These are phyloP conservation scores for Fonsecaea erecta DNA, from an alignment of 2,329 filamentous ascomycete genomes.

Conservation along the genomic window DNA sequence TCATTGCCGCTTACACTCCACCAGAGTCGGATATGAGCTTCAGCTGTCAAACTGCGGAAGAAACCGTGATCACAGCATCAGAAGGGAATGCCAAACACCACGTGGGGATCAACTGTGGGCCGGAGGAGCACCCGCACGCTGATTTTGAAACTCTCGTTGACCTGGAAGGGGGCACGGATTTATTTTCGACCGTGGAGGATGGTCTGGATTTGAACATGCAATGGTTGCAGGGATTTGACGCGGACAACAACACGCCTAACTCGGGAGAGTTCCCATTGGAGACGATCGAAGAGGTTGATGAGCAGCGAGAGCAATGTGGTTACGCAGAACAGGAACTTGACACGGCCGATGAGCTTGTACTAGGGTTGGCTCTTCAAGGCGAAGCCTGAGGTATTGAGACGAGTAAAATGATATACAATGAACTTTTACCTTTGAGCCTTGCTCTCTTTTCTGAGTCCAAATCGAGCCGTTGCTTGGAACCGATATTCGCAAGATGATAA, in stretches of 20 bases:
- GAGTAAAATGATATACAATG: not conserved
- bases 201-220: constrained; percentile 32
- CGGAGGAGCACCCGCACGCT: constrained; percentile 43
- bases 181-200: constrained; percentile 25
- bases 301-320: constrained; percentile 7
- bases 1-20: constrained; percentile 31
- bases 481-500: not conserved
- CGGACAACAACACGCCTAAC: constrained; percentile 16
- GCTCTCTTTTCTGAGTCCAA: not conserved
- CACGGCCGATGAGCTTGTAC: constrained; percentile 18
- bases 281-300: constrained; percentile 12
- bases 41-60: constrained; percentile 27
- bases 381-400: constrained; percentile 1
- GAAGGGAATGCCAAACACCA: constrained; percentile 19
- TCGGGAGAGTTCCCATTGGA: constrained; percentile 17
- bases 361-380: constrained; percentile 11
- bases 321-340: constrained; percentile 28
- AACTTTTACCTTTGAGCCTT: not conserved
- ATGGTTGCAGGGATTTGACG: constrained; percentile 35
- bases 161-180: constrained; percentile 46
- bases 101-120: not conserved
- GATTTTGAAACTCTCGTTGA: constrained; percentile 54
- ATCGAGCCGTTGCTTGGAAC: not conserved
- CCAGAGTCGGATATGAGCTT: constrained; percentile 28
- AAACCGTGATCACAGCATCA: constrained; percentile 21